phyloP scores from a whole-genome alignment of 129 eudicot genomes.

The Saussurea involucrata region DNA sequence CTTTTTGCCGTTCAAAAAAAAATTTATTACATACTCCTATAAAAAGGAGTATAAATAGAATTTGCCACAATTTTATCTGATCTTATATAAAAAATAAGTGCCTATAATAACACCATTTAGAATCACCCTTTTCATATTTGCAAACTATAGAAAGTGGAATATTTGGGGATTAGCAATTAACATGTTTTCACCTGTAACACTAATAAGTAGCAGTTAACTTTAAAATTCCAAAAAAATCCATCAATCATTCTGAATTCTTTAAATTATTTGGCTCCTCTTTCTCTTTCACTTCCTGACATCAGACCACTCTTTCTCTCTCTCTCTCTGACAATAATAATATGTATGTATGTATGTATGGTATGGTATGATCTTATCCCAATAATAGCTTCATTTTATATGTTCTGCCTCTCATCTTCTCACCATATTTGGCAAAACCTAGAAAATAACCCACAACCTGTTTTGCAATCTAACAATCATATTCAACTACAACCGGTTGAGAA shows the following conservation, averaged over 20 bases:
- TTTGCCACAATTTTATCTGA: no score
- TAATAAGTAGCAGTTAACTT: constrained; percentile 18
- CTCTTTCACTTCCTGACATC: constrained; percentile 33
- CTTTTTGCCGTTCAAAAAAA: no score
- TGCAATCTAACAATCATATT: constrained; percentile 18
- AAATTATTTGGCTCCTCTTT: constrained; percentile 12
- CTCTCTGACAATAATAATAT: background rate
- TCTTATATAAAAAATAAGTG: no score
- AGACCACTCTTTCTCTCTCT: constrained; percentile 12
- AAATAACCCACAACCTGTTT: constrained; percentile 4
- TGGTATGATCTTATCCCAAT: constrained; percentile 30
- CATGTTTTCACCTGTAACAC: constrained; percentile 3
- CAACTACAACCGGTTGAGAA: background rate
- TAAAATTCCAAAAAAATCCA: constrained; percentile 2
- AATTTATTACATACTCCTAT: no score
- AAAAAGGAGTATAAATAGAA: no score
- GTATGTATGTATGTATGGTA: background rate
- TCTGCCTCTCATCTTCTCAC: constrained; percentile 17
- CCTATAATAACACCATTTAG: no score
- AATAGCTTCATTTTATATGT: constrained; percentile 13
- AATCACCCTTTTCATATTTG: no score
- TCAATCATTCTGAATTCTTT: constrained; percentile 17
- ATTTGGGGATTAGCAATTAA: constrained; percentile 14
- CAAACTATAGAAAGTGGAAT: constrained; percentile 1
- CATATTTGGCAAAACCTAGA: constrained; percentile 34